Conservation (phyloP, 257 asterid genomes). For the Avicennia marina region DNA sequence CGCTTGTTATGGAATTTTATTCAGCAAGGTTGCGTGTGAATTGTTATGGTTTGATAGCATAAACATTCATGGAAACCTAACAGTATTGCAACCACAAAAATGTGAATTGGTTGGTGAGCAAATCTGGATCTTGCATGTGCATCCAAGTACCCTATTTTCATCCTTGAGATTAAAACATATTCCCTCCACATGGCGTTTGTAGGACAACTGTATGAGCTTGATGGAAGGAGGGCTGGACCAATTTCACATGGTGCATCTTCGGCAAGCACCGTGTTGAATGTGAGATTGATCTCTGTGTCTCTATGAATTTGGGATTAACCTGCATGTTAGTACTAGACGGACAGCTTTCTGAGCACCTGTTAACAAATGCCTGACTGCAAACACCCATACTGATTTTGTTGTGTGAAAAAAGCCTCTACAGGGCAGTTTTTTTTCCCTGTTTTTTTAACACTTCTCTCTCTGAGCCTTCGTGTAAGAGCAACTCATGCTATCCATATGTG, state of each 20-base stretch:
- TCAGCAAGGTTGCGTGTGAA: too few relatives aligned
- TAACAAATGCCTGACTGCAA: not conserved
- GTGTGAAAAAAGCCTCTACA: too few relatives aligned
- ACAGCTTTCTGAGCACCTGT: not conserved
- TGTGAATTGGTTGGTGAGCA: too few relatives aligned
- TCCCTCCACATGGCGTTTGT: slow-evolving; percentile 5
- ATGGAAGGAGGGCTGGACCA: slow-evolving; percentile 84
- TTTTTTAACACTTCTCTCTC: not conserved
- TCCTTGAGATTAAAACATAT: too few relatives aligned
- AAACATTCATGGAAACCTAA: too few relatives aligned
- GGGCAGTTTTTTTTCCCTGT: too few relatives aligned
- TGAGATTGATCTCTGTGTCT: too few relatives aligned
- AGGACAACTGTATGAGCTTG: slow-evolving; percentile 90
- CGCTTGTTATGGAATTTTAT: too few relatives aligned
- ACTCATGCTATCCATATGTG: not conserved
- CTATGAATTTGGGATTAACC: not conserved
- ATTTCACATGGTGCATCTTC: slow-evolving; percentile 82
- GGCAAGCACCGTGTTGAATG: slow-evolving; percentile 45
- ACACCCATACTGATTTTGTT: not conserved
- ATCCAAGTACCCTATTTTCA: too few relatives aligned
- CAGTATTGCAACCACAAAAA: too few relatives aligned
- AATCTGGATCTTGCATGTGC: too few relatives aligned
- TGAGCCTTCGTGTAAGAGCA: not conserved
- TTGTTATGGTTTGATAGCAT: too few relatives aligned
- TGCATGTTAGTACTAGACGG: not conserved